phyloP scores from a whole-genome alignment of 2,329 filamentous ascomycete genomes.

The Fusarium irregulare region DNA sequence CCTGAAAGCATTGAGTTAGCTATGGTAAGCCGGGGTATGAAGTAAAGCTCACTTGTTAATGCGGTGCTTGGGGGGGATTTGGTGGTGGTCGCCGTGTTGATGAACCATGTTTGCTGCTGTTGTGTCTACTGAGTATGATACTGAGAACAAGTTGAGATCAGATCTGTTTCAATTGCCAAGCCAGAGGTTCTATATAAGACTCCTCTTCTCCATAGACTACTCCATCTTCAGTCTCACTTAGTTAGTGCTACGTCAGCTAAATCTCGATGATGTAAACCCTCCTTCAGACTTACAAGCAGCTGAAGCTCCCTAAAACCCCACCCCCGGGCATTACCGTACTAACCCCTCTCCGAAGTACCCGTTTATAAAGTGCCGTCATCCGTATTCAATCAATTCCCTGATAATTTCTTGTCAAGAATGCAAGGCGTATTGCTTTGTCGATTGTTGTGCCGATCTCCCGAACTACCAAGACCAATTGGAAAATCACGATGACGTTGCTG shows the following conservation, averaged over 20 bases:
- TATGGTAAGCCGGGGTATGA: background rate
- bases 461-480: background rate
- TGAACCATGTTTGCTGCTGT: constrained; percentile 56
- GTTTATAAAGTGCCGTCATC: constrained; percentile 18
- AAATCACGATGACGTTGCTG: constrained; percentile 35
- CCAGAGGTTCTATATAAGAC: background rate
- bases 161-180: background rate
- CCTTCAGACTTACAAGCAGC: background rate
- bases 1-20: constrained; percentile 47
- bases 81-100: constrained; percentile 62
- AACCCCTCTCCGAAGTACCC: constrained; percentile 24
- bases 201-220: background rate
- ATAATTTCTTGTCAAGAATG: constrained; percentile 3
- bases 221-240: background rate
- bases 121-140: background rate
- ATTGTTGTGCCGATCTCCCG: constrained; percentile 34
- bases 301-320: constrained; percentile 13
- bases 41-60: constrained; percentile 56
- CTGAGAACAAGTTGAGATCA: background rate
- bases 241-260: constrained; percentile 21
- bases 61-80: constrained; percentile 62
- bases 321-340: constrained; percentile 2
- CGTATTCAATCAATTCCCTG: constrained; percentile 18
- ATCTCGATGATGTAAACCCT: constrained; percentile 43
- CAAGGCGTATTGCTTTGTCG: background rate